These are phyloP conservation scores for Ploettnerulaceae sp. DNA, from an alignment of 2,329 filamentous ascomycete species.

Conservation along the genomic window DNA sequence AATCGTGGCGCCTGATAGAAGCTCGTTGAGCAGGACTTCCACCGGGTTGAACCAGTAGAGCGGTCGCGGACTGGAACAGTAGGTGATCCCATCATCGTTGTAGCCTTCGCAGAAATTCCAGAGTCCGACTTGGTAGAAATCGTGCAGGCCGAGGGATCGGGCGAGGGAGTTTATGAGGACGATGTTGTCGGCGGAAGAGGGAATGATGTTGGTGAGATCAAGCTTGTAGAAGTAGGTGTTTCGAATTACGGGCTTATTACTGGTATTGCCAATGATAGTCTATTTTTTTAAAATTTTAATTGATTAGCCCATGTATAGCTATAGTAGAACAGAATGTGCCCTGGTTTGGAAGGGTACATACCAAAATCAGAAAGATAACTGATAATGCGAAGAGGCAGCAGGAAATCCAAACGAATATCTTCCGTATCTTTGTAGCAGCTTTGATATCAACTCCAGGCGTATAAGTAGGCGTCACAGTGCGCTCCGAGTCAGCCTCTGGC, in stretches of 20 bases:
- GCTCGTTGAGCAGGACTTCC: constrained; percentile 70
- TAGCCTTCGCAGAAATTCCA: constrained; percentile 94
- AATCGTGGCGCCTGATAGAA: constrained; percentile 78
- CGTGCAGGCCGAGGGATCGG: constrained; percentile 78
- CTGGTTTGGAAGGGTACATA: constrained; percentile 35
- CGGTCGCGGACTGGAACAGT: constrained; percentile 63
- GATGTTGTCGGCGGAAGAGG: constrained; percentile 41
- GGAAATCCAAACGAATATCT: constrained; percentile 53
- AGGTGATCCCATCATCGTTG: constrained; percentile 65
- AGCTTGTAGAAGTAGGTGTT: constrained; percentile 81
- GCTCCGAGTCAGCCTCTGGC: constrained; percentile 21
- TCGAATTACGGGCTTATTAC: constrained; percentile 54
- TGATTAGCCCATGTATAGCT: no score
- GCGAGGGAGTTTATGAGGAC: constrained; percentile 86
- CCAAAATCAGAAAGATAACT: constrained; percentile 74
- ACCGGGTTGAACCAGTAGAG: constrained; percentile 93
- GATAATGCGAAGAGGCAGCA: constrained; percentile 68
- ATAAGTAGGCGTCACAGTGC: constrained; percentile 23
- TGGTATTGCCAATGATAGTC: constrained; percentile 69
- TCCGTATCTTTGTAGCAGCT: constrained; percentile 47
- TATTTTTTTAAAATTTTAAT: constrained; percentile 24
- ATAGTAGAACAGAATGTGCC: neutral
- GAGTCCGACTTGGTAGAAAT: constrained; percentile 89
- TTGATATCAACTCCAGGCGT: constrained; percentile 36
- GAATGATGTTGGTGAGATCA: constrained; percentile 68